phyloP scores from a whole-genome alignment of 2,329 filamentous ascomycete species.

The Arachnomyces sp. region DNA sequence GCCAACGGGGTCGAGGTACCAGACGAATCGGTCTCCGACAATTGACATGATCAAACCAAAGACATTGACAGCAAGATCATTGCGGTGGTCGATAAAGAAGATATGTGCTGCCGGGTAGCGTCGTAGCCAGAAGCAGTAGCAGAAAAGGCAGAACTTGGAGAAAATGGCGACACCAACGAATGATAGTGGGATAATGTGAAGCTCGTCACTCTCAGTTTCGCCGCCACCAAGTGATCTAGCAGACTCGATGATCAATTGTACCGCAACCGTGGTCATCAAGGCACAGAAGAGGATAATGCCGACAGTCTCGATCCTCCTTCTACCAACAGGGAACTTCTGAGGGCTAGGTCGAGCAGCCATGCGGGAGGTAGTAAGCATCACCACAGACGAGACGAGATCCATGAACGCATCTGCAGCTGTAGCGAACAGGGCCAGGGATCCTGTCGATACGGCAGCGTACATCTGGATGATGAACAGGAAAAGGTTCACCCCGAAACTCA shows the following conservation, averaged over 20 bases:
- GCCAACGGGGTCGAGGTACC: slow-evolving; percentile 55
- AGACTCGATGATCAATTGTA: slow-evolving; percentile 54
- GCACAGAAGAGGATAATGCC: slow-evolving; percentile 59
- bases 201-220: slow-evolving; percentile 32
- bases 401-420: slow-evolving; percentile 60
- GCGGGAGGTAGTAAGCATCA: slow-evolving; percentile 54
- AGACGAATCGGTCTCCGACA: slow-evolving; percentile 43
- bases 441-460: slow-evolving; percentile 50
- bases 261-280: slow-evolving; percentile 58
- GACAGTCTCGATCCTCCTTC: slow-evolving; percentile 55
- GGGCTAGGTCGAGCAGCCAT: slow-evolving; percentile 52
- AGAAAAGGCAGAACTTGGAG: slow-evolving; percentile 19
- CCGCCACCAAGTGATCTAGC: slow-evolving; percentile 44
- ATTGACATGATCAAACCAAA: slow-evolving; percentile 51
- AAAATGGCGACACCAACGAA: slow-evolving; percentile 42
- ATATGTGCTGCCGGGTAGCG: slow-evolving; percentile 14
- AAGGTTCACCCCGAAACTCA: slow-evolving; percentile 45
- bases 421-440: slow-evolving; percentile 55
- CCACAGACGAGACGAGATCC: slow-evolving; percentile 56
- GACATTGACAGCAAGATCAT: slow-evolving; percentile 48
- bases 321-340: slow-evolving; percentile 56
- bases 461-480: slow-evolving; percentile 51
- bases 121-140: slow-evolving; percentile 15
- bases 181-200: slow-evolving; percentile 47
- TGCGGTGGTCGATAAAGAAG: slow-evolving; percentile 45